phyloP scores from a whole-genome alignment of 176 grass and related monocot species.

The Carex littledalei region DNA sequence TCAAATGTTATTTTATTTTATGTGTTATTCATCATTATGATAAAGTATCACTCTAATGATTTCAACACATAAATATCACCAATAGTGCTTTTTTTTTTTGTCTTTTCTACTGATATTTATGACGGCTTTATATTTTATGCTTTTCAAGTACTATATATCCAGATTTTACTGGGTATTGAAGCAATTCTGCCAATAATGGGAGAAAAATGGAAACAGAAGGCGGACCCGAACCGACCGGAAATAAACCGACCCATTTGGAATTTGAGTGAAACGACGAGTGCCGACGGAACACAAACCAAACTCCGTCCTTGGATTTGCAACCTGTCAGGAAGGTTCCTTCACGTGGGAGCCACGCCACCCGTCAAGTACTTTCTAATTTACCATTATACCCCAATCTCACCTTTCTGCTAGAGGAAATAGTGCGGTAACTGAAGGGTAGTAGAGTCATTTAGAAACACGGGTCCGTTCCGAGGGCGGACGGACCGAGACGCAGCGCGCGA shows the following conservation, averaged over 20 bases:
- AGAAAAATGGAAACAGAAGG: background rate
- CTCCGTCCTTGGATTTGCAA: constrained; percentile 5
- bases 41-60: no score
- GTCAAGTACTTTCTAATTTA: background rate
- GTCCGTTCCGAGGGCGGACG: background rate
- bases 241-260: background rate
- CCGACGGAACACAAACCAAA: background rate
- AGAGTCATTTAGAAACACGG: background rate
- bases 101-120: no score
- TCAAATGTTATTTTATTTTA: no score
- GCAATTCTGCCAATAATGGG: background rate
- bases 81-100: no score
- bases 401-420: background rate
- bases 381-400: background rate
- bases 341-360: background rate
- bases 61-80: no score
- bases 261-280: background rate
- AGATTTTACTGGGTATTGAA: background rate
- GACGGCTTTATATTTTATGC: no score
- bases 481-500: constrained; percentile 17
- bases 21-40: no score
- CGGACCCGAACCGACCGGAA: background rate
- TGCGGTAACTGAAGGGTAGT: background rate
- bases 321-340: constrained; percentile 25
- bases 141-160: background rate